Base-by-base conservation (phyloP, 306 rosid species). In the Ormosia emarginata region DNA sequence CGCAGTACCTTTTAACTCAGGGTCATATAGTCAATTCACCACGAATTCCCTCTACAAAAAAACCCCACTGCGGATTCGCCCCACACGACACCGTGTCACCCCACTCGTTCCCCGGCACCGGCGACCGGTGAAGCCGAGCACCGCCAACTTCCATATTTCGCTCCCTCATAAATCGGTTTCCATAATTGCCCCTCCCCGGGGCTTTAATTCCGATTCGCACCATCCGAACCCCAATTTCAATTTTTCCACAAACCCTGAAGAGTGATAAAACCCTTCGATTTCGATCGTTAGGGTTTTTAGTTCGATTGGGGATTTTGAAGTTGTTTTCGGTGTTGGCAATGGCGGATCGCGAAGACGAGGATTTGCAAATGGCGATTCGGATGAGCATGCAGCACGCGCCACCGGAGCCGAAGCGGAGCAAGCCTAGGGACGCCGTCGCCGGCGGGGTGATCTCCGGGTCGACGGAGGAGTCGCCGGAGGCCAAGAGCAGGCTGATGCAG, bases 271-370 rank as follows among this genome's bases (percentile, higher is more conserved):
- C 63, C 12, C 67, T 17, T 39, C 56, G 70, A 49, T 58, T 41
- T 43, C 33, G 58, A 49, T 30, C 11, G 56, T 79, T 64, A 75
- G 76, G 83, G 67, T 68, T 82, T 84, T 70, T 78, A 36, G 44
- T 81, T 74, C 79, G 39, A 47, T 71, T 71, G 40, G 78, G 81
- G 90, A 89, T 91, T 89, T 85, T 82, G 52, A 55, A 62, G 52
- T 37, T 81, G 24, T 70, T 55, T 59, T 74, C 18, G 29, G 3
- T 47, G 5, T 87, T 37, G 62, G 24, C 24, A 62, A 93, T 93
- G 98, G 97, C 92, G 90, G 91, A 91, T 90, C 94, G 89, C 47
- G 97, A 90, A 76, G 96, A 91, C 17, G 96, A 93, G 41, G 98
- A 93, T 75, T 89, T 93, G 58, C 88, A 86, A 64, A 86, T 83